Conservation (phyloP, 1,284 basidiomycete genomes). For the Tylopilus orsonianus region DNA sequence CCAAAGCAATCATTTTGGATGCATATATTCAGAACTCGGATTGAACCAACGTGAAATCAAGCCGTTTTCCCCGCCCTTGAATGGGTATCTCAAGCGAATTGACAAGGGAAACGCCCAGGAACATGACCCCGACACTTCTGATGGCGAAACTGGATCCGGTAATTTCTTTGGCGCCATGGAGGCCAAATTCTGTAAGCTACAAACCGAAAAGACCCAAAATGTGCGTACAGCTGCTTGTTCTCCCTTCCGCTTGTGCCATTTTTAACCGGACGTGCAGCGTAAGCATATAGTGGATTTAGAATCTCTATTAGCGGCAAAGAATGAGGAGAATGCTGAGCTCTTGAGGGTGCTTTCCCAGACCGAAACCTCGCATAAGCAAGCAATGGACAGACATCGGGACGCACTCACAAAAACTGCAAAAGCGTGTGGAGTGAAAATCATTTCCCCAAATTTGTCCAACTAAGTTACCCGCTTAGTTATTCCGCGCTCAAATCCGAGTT, state of each 20-base stretch:
- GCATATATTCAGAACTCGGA: slow-evolving; percentile 19
- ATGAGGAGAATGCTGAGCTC: slow-evolving; percentile 17
- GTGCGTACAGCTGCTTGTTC: slow-evolving; percentile 7
- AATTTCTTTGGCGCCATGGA: slow-evolving; percentile 2
- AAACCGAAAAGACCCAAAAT: slow-evolving; percentile 14
- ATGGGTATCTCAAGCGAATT: slow-evolving; percentile 8
- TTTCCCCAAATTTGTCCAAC: slow-evolving; percentile 1
- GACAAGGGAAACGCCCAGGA: slow-evolving; percentile 14
- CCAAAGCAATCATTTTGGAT: neutral
- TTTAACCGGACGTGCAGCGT: slow-evolving; percentile 14
- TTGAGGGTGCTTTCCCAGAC: slow-evolving; percentile 14
- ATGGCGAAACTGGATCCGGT: neutral
- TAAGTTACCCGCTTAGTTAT: slow-evolving; percentile 12
- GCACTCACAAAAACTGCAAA: slow-evolving; percentile 18
- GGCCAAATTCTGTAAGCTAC: neutral
- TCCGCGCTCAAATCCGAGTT: slow-evolving; percentile 27
- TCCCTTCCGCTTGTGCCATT: neutral
- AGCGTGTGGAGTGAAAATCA: slow-evolving; percentile 13
- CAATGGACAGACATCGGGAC: slow-evolving; percentile 19
- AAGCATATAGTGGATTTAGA: slow-evolving; percentile 21
- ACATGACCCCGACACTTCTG: neutral
- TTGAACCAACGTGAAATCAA: slow-evolving; percentile 3
- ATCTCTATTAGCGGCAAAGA: slow-evolving; percentile 19
- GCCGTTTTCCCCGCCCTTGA: slow-evolving; percentile 1
- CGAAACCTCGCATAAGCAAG: slow-evolving; percentile 21